Base-by-base conservation (phyloP, 768 basidiomycete species). In the Pleurotus tuoliensis region DNA sequence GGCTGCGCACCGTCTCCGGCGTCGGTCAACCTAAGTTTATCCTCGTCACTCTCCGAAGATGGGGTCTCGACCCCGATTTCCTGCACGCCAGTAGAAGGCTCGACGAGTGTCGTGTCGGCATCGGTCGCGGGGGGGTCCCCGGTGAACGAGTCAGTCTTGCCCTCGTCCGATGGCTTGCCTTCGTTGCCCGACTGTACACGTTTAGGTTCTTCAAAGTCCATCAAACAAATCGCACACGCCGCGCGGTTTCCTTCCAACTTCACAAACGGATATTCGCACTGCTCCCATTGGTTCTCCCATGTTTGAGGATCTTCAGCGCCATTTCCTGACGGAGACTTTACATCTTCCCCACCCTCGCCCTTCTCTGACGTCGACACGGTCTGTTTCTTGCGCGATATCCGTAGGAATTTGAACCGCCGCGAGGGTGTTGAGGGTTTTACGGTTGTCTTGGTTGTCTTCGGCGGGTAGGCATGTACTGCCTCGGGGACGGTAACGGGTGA, bases 211-310 rank as follows among this genome's bases (percentile, higher is more conserved):
- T 88, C 88, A 60, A 92, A 94, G 67, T 93, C 91, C 80, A 88
- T 78, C 61, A 93, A 72, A 67, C 92, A 93, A 54, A 92, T 90
- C 22, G 89, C 88, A 67, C 91, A 93, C 13, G 86, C 82, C 3
- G 92, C 92, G 52, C 91, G 85, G 64, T 93, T 91, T 20, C 83
- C 87, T 61, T 92, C 89, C 38, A 94, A 76, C 43, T 87, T 73
- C 37, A 94, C 88, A 67, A 93, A 92, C 1, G 92, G 91, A 67
- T 88, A 88, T 50, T 86, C 84, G 39, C 82, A 79, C 43, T 79
- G 76, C 63, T 90, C 90, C 87, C 89, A 94, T 50, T 83, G 77
- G 54, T 86, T 86, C 61, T 92, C 87, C 88, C 90, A 92, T 12
- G 80, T 77, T 59, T 77, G 71, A 8, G 76, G 75, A 49, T 62